Evolutionary conservation across 345 rosid genomes (phyloP).

Genomic region (Orychophragmus violaceus): DNA sequence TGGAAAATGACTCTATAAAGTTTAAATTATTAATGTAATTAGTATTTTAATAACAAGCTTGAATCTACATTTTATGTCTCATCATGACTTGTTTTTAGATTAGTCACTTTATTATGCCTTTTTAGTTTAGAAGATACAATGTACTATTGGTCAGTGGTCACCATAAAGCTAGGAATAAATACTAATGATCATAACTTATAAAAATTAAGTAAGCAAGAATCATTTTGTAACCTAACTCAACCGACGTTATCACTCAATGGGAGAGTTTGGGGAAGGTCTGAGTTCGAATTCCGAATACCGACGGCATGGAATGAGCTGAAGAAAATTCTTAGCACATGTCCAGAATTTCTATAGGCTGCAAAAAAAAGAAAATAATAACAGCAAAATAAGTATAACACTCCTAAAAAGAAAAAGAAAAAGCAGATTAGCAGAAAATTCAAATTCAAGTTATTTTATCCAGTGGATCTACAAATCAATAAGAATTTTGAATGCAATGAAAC

Average conservation of each 20-base stretch:
- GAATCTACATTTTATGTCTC: slow-evolving; percentile 23
- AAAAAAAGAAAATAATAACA: too few species aligned
- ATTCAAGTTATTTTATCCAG: neutral
- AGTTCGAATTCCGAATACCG: neutral
- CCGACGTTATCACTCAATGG: neutral
- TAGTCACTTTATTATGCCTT: slow-evolving; percentile 16
- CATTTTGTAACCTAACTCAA: neutral
- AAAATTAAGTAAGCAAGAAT: neutral
- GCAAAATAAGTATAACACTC: too few species aligned
- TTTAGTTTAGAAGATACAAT: slow-evolving; percentile 6
- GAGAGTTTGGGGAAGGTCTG: neutral
- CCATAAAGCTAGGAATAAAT: slow-evolving; percentile 24
- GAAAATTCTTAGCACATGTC: too few species aligned
- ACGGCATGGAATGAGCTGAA: too few species aligned
- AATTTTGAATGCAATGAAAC: too few species aligned
- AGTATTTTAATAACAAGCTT: slow-evolving; percentile 1
- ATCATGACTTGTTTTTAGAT: slow-evolving; percentile 17
- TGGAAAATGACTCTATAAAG: slow-evolving; percentile 21
- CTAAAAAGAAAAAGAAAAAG: too few species aligned
- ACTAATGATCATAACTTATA: neutral
- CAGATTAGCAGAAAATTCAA: neutral
- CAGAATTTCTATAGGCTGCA: too few species aligned
- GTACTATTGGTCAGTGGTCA: slow-evolving; percentile 14
- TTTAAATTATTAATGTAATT: neutral
- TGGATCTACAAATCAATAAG: neutral